phyloP scores from a whole-genome alignment of 768 basidiomycete genomes.

The Panaeolus papilionaceus region DNA sequence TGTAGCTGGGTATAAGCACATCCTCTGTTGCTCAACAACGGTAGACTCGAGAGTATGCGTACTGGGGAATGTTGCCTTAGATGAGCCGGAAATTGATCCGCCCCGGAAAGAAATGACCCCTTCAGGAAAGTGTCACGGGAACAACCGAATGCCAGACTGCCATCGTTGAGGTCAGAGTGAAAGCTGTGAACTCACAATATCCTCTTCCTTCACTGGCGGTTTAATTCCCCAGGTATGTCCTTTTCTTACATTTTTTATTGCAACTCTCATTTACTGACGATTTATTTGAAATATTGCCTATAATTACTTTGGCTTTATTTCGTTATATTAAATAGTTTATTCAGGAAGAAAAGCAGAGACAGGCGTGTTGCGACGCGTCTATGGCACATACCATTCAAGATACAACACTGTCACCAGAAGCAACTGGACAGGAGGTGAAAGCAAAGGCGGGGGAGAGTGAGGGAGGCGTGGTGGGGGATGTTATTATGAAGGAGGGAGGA shows the following conservation, averaged over 20 bases:
- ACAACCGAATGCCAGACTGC: conserved; percentile 27
- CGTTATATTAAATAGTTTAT: conserved; percentile 26
- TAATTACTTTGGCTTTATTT: conserved; percentile 1
- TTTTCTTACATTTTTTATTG: conserved; percentile 13
- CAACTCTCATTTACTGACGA: conserved; percentile 2
- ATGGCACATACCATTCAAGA: conserved; percentile 73
- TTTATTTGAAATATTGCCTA: conserved; percentile 12
- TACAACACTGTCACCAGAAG: conserved; percentile 50
- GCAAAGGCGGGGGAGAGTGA: conserved; percentile 35
- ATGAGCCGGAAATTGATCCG: conserved; percentile 12
- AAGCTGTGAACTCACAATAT: conserved; percentile 33
- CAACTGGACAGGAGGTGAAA: conserved; percentile 46
- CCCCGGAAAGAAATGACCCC: conserved; percentile 21
- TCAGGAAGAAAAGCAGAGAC: conserved; percentile 41
- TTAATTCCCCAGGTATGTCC: conserved; percentile 44
- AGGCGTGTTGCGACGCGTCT: conserved; percentile 79
- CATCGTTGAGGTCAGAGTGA: conserved; percentile 23
- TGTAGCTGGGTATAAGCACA: background rate
- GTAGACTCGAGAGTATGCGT: too few species aligned
- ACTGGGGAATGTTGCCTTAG: background rate
- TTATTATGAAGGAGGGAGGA: conserved; percentile 25
- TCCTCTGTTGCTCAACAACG: background rate
- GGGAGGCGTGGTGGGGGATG: conserved; percentile 32
- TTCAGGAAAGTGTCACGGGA: conserved; percentile 26
- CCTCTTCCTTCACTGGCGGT: conserved; percentile 43